These are phyloP conservation scores for Dothidotthia symphoricarpi DNA, from an alignment of 2,329 filamentous ascomycete species.

Conservation along the genomic window DNA sequence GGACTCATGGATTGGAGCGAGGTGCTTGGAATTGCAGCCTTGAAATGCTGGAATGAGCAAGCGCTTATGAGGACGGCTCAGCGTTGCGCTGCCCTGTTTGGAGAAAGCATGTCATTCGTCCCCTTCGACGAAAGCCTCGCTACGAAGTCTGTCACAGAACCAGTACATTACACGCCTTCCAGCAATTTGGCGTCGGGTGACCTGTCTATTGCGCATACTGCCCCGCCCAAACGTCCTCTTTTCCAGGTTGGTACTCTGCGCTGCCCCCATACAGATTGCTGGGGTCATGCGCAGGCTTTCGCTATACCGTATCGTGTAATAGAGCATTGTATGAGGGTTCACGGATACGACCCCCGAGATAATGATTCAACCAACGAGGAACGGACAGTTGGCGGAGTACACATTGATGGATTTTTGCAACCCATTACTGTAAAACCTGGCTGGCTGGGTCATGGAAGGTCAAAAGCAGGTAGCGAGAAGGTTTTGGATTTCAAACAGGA, in stretches of 20 bases:
- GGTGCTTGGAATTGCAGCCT: slow-evolving; percentile 72
- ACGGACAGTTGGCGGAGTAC: slow-evolving; percentile 59
- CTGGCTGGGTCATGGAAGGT: slow-evolving; percentile 26
- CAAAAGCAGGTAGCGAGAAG: slow-evolving; percentile 17
- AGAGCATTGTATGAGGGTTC: slow-evolving; percentile 49
- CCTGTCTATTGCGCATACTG: background rate
- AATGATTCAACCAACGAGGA: slow-evolving; percentile 49
- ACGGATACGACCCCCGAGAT: slow-evolving; percentile 44
- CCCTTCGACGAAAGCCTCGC: slow-evolving; percentile 50
- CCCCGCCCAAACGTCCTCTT: slow-evolving; percentile 21
- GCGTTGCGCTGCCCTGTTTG: slow-evolving; percentile 74
- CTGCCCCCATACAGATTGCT: slow-evolving; percentile 38
- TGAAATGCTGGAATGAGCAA: slow-evolving; percentile 65
- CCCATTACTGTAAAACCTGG: slow-evolving; percentile 47
- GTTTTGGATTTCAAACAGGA: too few species aligned
- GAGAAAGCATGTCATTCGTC: slow-evolving; percentile 65
- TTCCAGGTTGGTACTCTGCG: slow-evolving; percentile 28
- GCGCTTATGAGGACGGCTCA: slow-evolving; percentile 68
- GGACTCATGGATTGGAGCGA: slow-evolving; percentile 71
- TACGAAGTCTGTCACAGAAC: slow-evolving; percentile 21
- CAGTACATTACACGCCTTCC: slow-evolving; percentile 39
- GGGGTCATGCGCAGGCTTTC: slow-evolving; percentile 27
- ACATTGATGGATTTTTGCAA: slow-evolving; percentile 66
- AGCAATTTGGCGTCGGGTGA: slow-evolving; percentile 19
- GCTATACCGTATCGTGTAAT: slow-evolving; percentile 29